Evolutionary conservation across 257 asterid genomes (phyloP), one percentile per base, ranked within the genome.

Genomic region (Primulina eburnea): DNA sequence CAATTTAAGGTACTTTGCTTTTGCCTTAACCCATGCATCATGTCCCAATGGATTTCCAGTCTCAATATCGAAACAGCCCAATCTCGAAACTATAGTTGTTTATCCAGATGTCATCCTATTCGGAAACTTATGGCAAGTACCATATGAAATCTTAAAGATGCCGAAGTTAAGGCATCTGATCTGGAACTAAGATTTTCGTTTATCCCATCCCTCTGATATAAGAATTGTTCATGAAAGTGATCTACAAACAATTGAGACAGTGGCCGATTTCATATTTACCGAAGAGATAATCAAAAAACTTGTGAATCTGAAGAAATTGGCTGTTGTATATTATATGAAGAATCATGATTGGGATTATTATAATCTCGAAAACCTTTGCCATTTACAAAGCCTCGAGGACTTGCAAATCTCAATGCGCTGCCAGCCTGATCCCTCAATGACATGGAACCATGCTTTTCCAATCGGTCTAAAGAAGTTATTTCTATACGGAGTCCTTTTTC

Each of bases 241-340:
- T 47, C 56, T 47, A 1, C 20, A 47, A 47, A 47, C 56, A 47
- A 20, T 47, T 16, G 20, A 5, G 0, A 16, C 0, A 1, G 20
- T 47, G 8, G 1, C 5, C 7, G 16, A 47, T 16, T 14, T 47
- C 56, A 4, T 1, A 4, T 47, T 47, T 16, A 14, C 56, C 1
- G 56, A 47, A 4, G 56, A 47, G 3, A 1, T 2, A 2, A 16
- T 47, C 0, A 47, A 47, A 47, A 47, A 4, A 16, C 56, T 47
- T 5, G 56, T 2, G 56, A 47, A 47, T 47, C 56, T 47, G 16
- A 14, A 47, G 56, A 47, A 5, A 0, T 47, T 47, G 56, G 16
- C 2, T 0, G n/a, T 18, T 47, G 4, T 2, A 1, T 0, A 14
- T 14, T 16, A 2, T 5, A 16, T 0, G 53, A 1, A 0, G 7